Base-by-base conservation (phyloP, 306 rosid genomes). In the Glycine latifolia region DNA sequence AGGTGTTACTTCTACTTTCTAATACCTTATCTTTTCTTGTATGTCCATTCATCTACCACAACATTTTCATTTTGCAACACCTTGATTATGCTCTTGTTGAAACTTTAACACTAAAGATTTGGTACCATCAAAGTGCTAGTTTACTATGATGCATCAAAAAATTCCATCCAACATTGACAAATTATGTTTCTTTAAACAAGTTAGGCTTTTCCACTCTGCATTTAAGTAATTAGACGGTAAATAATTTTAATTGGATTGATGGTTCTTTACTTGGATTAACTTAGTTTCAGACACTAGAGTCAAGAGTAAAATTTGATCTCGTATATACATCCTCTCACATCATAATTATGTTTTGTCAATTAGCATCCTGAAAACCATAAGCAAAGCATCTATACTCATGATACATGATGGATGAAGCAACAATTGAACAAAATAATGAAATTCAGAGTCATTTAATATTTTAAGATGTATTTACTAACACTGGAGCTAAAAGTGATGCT, bases 401-500 rank as follows among this genome's bases (percentile, higher is more conserved):
- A 72, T 17, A 76, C 56, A 79, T 31, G 81, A 77, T 71, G 56
- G 61, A 44, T 50, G 41, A 67, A 39, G 52, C 67, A 86, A 82
- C 10, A 73, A 59, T 5, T 15, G 35, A 75, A 77, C 41, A 78
- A 66, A 31, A 67, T 50, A 41, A 58, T 10, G 10, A 71, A 75
- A 65, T 62, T 70, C 41, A 71, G 61, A 67, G 70, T 80, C 84
- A 65, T 71, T 71, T 49, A 48, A 70, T 68, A 55, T 68, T 16
- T 68, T 60, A 73, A 73, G 73, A 76, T 70, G 78, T 15, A 78
- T 79, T 75, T 78, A 86, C 97, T 70, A 87, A 93, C 97, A 71
- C 97, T 93, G 17, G 97, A 93, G 86, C 97, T 91, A 77, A 93
- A 91, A 83, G 97, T 93, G 66, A 91, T 86, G 85, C 96, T 93